Conservation (phyloP, 768 basidiomycete genomes). For the Lactarius hatsudake region DNA sequence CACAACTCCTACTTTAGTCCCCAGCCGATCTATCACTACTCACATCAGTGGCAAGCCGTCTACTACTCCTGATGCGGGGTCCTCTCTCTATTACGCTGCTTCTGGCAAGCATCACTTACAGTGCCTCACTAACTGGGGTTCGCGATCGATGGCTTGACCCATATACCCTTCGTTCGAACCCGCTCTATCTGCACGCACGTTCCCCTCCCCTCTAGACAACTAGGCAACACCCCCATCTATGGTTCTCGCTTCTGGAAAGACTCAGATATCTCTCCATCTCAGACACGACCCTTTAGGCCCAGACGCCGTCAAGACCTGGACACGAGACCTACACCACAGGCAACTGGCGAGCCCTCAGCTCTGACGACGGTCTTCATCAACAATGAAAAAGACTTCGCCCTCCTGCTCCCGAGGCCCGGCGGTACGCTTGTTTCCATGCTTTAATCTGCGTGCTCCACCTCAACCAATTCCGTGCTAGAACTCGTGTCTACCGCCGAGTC, state of each 20-base stretch:
- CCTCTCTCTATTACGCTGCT: constrained; percentile 10
- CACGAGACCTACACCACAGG: constrained; percentile 39
- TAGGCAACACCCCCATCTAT: background rate
- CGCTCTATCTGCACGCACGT: constrained; percentile 20
- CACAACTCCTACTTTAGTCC: background rate
- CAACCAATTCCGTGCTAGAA: constrained; percentile 30
- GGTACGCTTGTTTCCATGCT: constrained; percentile 31
- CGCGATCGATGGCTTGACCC: constrained; percentile 26
- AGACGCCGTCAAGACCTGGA: constrained; percentile 19
- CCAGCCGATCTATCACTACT: background rate
- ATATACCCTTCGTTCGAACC: constrained; percentile 24
- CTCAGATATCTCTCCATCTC: constrained; percentile 8
- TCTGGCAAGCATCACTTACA: constrained; percentile 7
- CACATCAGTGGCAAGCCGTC: constrained; percentile 10
- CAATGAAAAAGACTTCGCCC: constrained; percentile 34
- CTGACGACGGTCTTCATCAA: constrained; percentile 39
- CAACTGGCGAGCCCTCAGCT: constrained; percentile 36
- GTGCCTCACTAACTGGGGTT: constrained; percentile 9
- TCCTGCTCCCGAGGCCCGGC: constrained; percentile 37
- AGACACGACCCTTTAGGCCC: constrained; percentile 3
- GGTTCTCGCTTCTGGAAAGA: constrained; percentile 7
- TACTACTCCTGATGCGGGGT: constrained; percentile 10
- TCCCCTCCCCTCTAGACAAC: background rate
- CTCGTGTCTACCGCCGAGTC: constrained; percentile 41
- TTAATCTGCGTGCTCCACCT: background rate